phyloP scores from a whole-genome alignment of 768 basidiomycete species.

The Suillus decipiens region DNA sequence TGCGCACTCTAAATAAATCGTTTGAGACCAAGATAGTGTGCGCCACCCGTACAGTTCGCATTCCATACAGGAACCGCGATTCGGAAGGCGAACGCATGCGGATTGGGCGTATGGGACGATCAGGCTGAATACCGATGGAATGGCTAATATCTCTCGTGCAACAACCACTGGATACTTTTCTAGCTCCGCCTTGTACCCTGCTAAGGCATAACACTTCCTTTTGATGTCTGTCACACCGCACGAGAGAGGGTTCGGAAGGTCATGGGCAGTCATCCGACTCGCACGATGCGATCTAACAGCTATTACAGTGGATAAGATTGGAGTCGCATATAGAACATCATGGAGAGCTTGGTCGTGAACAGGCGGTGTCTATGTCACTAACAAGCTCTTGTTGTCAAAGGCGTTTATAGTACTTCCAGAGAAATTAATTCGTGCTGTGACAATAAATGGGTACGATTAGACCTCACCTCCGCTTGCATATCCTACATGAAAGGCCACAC shows the following conservation, averaged over 20 bases:
- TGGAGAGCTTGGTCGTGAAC: neutral
- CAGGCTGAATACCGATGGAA: neutral
- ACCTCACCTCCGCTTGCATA: conserved; percentile 1
- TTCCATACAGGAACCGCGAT: conserved; percentile 1
- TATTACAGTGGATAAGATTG: conserved; percentile 1
- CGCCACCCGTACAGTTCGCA: conserved; percentile 1
- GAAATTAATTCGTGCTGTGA: neutral
- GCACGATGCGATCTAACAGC: conserved; percentile 4
- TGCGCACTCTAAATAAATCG: neutral
- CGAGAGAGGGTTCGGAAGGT: conserved; percentile 1
- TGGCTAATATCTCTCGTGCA: neutral
- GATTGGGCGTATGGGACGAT: neutral
- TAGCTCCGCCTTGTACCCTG: neutral
- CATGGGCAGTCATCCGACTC: neutral
- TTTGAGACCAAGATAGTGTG: neutral
- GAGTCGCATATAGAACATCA: conserved; percentile 6
- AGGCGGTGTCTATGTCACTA: neutral
- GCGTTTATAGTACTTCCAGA: neutral
- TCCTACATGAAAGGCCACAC: neutral
- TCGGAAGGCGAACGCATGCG: neutral
- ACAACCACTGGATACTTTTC: neutral
- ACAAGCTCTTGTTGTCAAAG: neutral
- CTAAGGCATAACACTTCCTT: neutral
- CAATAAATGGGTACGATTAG: neutral
- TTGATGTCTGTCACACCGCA: neutral